A percentile compares a stretch with the other conserved stretches of the same genome.
These are phyloP conservation scores for Lentinula raphanica DNA, from an alignment of 768 basidiomycete genomes.

Conservation along the genomic window DNA sequence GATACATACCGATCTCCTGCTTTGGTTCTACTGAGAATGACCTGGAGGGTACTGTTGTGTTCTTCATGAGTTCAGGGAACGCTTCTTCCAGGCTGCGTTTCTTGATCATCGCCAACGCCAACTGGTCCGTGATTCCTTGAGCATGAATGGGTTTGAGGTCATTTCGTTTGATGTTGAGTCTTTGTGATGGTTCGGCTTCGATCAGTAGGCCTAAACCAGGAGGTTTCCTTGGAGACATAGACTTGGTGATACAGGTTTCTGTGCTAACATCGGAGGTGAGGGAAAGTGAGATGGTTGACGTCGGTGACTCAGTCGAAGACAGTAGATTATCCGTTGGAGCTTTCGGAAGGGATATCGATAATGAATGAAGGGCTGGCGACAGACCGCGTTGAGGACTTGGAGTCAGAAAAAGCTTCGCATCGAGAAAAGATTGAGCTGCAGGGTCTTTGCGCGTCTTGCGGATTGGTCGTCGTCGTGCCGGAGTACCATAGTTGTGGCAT, in stretches of 20 bases:
- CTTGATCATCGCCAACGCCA: neutral
- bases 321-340: neutral
- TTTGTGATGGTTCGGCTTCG: neutral
- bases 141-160: neutral
- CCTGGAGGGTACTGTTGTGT: neutral
- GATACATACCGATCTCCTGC: neutral
- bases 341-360: slow-evolving; percentile 2
- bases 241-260: neutral
- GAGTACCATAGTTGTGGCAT: slow-evolving; percentile 8
- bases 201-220: neutral
- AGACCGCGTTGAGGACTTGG: neutral
- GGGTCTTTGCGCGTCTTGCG: slow-evolving; percentile 4
- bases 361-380: neutral
- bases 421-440: neutral
- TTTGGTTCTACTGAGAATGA: neutral
- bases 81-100: slow-evolving; percentile 6
- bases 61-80: slow-evolving; percentile 1
- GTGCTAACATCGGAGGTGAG: neutral
- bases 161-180: neutral
- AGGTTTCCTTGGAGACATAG: neutral
- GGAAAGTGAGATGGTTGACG: neutral
- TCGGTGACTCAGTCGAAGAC: neutral
- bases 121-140: neutral
- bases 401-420: neutral
- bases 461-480: neutral